Evolutionary conservation across 2,329 filamentous ascomycete species (phyloP).

Genomic region (Lizonia empirigonia): DNA sequence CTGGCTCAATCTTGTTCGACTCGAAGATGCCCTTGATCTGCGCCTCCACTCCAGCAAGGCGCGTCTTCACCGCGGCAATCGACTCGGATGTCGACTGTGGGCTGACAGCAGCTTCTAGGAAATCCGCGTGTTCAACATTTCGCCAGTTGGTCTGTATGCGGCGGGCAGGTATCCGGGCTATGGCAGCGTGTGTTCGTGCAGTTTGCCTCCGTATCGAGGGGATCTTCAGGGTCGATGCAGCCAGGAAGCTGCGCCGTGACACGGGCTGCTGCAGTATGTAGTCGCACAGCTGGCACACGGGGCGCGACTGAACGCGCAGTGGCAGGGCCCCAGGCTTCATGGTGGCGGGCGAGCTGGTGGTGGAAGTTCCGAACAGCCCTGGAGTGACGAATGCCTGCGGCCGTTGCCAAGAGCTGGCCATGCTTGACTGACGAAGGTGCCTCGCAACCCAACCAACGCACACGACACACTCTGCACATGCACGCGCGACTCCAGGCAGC

Average conservation of each 20-base stretch:
- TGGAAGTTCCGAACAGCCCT: background rate
- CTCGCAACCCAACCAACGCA: conserved; percentile 17
- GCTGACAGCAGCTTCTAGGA: conserved; percentile 19
- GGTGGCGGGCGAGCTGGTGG: conserved; percentile 11
- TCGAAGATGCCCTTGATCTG: conserved; percentile 34
- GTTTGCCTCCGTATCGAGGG: conserved; percentile 34
- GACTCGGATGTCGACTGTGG: conserved; percentile 25
- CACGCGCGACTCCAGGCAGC: conserved; percentile 25
- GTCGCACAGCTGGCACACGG: conserved; percentile 44
- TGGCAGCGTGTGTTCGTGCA: conserved; percentile 22
- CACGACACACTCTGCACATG: conserved; percentile 27
- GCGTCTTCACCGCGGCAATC: conserved; percentile 26
- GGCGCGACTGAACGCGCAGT: conserved; percentile 37
- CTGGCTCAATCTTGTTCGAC: conserved; percentile 37
- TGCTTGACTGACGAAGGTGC: conserved; percentile 6
- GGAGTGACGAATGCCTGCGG: conserved; percentile 12
- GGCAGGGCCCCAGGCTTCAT: conserved; percentile 40
- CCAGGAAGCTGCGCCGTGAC: conserved; percentile 36
- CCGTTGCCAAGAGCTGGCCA: conserved; percentile 8
- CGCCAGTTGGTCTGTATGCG: conserved; percentile 28
- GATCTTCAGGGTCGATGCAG: conserved; percentile 30
- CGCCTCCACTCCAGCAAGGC: conserved; percentile 34
- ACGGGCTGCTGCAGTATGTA: conserved; percentile 39
- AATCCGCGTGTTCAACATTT: conserved; percentile 17
- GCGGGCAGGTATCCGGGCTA: conserved; percentile 25